Base-by-base conservation (phyloP, 2,329 filamentous ascomycete species). In the Talaromyces sp. region DNA sequence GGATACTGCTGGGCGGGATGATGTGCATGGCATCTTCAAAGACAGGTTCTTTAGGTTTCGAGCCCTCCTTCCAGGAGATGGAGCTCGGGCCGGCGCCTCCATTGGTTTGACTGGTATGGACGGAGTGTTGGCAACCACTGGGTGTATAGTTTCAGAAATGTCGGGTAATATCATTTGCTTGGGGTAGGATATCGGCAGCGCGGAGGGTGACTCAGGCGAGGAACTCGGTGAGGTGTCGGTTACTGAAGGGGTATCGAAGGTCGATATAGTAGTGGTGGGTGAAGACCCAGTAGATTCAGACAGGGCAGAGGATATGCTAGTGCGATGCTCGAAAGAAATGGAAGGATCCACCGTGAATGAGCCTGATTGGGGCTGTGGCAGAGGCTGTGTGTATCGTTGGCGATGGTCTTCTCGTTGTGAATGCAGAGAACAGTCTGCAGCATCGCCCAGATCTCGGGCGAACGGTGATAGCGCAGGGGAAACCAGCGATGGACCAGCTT, bases 271-370 rank as follows among this genome's bases (percentile, higher is more conserved):
- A 3, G 93, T 97, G 8, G 93, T 98, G 1, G 95, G 95, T 9
- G 93, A 98, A 25, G 93, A 96, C 71, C 96, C 93, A 49, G 91
- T 91, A 1, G 95, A 98, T 65, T 91, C 91, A 17, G 90, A 91
- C n/a, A 72, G 72, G 58, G 74, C 71, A 10, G 77, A 78, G 11
- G 77, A 79, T 44, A 79, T 68, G 66, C 77, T 80, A 65, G 74
- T 71, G 32, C 78, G 77, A 57, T 77, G 76, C n/a, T 74, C 67
- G 49, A 75, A 73, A 44, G 67, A 71, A 27, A 64, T 58, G 25
- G 59, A 57, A 15, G 49, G 51, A 30, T 55, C 58, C 5, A n/a
- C 22, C 56, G 58, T 19, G 63, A 58, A 56, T 55, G 32, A 13
- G 60, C 33, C 36, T 42, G 56, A 25, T 53, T 54, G 44, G 19